Evolutionary conservation across 768 basidiomycete genomes (phyloP).

Genomic region (Pseudohyphozyma bogoriensis): DNA sequence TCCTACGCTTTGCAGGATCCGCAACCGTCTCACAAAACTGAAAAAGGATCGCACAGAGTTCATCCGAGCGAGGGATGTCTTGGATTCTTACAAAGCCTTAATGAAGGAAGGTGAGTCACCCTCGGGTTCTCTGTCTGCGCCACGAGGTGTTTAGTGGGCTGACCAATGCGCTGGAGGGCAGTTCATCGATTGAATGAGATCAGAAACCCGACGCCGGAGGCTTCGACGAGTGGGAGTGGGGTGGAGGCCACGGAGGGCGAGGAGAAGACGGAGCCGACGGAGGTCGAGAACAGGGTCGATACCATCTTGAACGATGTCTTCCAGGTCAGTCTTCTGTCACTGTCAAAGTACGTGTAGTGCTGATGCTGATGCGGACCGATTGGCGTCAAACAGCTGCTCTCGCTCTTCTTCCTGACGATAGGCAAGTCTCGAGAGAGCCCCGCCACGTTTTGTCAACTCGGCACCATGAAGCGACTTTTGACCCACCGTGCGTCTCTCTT

Average conservation of each 20-base stretch:
- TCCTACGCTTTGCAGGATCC: constrained; percentile 52
- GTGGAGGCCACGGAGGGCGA: constrained; percentile 41
- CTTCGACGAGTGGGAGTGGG: neutral
- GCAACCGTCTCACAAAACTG: constrained; percentile 85
- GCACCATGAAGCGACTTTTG: constrained; percentile 55
- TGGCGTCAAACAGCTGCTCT: constrained; percentile 50
- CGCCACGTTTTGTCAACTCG: constrained; percentile 90
- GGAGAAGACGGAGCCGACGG: constrained; percentile 44
- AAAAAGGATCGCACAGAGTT: constrained; percentile 88
- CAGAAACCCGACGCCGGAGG: constrained; percentile 42
- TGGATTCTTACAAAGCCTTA: constrained; percentile 80
- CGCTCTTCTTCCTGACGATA: constrained; percentile 94
- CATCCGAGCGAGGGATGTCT: constrained; percentile 86
- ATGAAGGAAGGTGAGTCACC: constrained; percentile 71
- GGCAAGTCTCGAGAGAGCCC: constrained; percentile 91
- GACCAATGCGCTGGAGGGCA: neutral
- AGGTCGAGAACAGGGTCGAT: constrained; percentile 65
- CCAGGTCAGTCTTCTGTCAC: constrained; percentile 38
- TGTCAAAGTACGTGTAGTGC: too few species aligned
- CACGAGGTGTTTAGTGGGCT: neutral
- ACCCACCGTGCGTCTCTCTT: constrained; percentile 12
- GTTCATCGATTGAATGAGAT: constrained; percentile 88
- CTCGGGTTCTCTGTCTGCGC: neutral
- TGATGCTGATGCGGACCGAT: neutral
- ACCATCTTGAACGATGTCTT: constrained; percentile 94